These are phyloP conservation scores for Neurospora tetraspora DNA, from an alignment of 495 filamentous ascomycete species.

Conservation along the genomic window DNA sequence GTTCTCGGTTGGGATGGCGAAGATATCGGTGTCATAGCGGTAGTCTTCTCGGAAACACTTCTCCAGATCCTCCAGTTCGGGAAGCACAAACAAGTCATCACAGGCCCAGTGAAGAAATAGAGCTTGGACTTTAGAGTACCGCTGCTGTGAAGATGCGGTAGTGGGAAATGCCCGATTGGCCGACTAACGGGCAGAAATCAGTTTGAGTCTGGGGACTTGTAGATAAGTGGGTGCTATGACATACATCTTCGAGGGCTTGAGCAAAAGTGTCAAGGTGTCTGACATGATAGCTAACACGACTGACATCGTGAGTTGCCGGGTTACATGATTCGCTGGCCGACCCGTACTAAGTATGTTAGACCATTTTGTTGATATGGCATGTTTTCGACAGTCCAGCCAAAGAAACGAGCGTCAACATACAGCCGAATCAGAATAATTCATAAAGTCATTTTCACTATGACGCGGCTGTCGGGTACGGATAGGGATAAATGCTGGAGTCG, in stretches of 20 bases:
- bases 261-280: conserved; percentile 40
- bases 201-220: neutral
- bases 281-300: conserved; percentile 42
- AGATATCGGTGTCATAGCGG: conserved; percentile 37
- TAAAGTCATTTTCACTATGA: conserved; percentile 25
- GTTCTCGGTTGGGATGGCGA: conserved; percentile 40
- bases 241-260: conserved; percentile 36
- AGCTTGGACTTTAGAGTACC: conserved; percentile 42
- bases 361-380: neutral
- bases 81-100: conserved; percentile 43
- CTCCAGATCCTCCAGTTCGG: conserved; percentile 40
- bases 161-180: conserved; percentile 42
- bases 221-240: conserved; percentile 13
- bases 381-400: neutral
- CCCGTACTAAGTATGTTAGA: conserved; percentile 30
- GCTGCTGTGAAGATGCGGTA: conserved; percentile 26
- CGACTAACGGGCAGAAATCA: conserved; percentile 23
- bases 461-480: conserved; percentile 33
- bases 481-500: conserved; percentile 28
- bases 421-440: conserved; percentile 37
- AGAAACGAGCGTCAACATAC: conserved; percentile 21
- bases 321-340: conserved; percentile 30
- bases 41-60: conserved; percentile 40
- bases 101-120: conserved; percentile 46
- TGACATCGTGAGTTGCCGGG: conserved; percentile 40